A percentile compares a stretch with the other conserved stretches of the same genome.
These are phyloP conservation scores for Agrocybe pediades DNA, from an alignment of 768 basidiomycete genomes.

Conservation along the genomic window DNA sequence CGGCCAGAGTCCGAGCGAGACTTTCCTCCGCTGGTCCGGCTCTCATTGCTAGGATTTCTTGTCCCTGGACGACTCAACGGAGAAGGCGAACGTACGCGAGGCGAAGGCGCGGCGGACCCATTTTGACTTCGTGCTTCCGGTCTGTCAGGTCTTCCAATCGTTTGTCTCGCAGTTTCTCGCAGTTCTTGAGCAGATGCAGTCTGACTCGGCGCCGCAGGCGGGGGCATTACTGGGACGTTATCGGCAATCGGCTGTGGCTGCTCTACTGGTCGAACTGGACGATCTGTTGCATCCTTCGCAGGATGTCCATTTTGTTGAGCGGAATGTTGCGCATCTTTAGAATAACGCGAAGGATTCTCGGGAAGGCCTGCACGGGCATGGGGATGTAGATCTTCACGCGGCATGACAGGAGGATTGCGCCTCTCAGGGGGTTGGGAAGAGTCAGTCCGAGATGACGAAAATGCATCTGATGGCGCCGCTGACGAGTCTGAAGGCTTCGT, in stretches of 20 bases:
- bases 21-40: conserved; percentile 70
- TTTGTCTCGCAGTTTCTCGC: conserved; percentile 77
- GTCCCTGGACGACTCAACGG: conserved; percentile 69
- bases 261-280: conserved; percentile 38
- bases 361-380: conserved; percentile 3
- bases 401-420: conserved; percentile 10
- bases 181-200: conserved; percentile 78
- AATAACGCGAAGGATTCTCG: conserved; percentile 12
- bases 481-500: conserved; percentile 36
- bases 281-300: conserved; percentile 23
- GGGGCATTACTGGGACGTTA: conserved; percentile 64
- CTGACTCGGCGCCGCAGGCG: conserved; percentile 77
- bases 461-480: conserved; percentile 24
- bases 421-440: conserved; percentile 15
- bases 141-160: conserved; percentile 49
- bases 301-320: conserved; percentile 13
- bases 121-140: conserved; percentile 46
- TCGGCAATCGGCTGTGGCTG: conserved; percentile 39
- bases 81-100: conserved; percentile 65
- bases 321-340: conserved; percentile 8
- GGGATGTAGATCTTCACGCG: conserved; percentile 28
- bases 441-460: conserved; percentile 16
- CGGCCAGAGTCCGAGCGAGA: conserved; percentile 51
- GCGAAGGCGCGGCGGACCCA: conserved; percentile 57
- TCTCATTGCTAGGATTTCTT: conserved; percentile 70